Percentiles rank a stretch among this genome's conserved stretches.
These are phyloP conservation scores for Cyclanthera cordifolia DNA, from an alignment of 306 rosid genomes.

Conservation along the genomic window DNA sequence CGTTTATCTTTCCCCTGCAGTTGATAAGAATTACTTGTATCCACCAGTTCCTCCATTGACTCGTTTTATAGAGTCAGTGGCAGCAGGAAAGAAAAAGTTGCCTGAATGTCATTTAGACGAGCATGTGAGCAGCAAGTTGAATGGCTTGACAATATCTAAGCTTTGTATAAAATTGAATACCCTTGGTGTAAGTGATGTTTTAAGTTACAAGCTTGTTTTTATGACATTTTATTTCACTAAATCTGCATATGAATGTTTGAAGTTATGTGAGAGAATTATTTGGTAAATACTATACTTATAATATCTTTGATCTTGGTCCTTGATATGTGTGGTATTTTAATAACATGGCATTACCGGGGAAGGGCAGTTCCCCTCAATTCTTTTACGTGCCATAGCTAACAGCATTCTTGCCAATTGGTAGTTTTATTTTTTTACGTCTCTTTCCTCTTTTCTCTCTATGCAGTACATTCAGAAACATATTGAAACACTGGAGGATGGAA, in stretches of 20 bases:
- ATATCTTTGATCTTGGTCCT: not conserved
- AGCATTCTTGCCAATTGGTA: not conserved
- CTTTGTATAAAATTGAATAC: conserved; percentile 43
- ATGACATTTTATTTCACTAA: not conserved
- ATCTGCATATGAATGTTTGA: not conserved
- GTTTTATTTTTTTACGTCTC: not conserved
- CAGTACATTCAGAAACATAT: conserved; percentile 44
- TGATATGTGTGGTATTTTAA: not conserved
- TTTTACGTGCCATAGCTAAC: not conserved
- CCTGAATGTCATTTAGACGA: conserved; percentile 31
- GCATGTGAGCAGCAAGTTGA: conserved; percentile 28
- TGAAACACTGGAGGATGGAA: conserved; percentile 31
- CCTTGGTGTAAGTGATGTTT: conserved; percentile 32
- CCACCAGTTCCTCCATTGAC: conserved; percentile 44
- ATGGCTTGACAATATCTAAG: conserved; percentile 32
- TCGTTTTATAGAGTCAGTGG: conserved; percentile 31
- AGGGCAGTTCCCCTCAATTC: not conserved
- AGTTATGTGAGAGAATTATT: not conserved
- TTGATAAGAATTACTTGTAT: conserved; percentile 39
- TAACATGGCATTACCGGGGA: not conserved
- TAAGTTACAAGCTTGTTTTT: not conserved
- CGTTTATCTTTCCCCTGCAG: conserved; percentile 23
- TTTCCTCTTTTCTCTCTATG: conserved; percentile 15
- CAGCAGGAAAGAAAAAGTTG: conserved; percentile 30
- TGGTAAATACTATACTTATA: not conserved